phyloP scores from a whole-genome alignment of 2,329 filamentous ascomycete species.

The Cylindrodendrum hubeiense region DNA sequence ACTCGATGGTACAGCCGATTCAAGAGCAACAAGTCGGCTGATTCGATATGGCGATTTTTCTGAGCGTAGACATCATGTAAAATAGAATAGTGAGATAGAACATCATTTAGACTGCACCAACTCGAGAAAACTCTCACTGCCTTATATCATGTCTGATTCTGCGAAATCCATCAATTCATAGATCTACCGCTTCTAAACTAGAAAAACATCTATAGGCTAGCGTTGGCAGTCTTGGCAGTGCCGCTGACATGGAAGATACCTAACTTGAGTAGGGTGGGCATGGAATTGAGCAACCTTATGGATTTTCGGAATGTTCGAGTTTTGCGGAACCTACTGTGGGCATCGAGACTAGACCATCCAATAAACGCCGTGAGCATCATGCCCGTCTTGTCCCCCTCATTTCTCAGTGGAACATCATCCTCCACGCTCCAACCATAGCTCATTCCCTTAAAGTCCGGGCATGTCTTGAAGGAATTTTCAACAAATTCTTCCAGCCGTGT shows the following conservation, averaged over 20 bases:
- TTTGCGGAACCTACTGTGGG: conserved; percentile 52
- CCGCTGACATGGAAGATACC: conserved; percentile 24
- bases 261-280: conserved; percentile 39
- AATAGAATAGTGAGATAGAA: background rate
- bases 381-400: too few species aligned
- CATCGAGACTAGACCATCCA: conserved; percentile 53
- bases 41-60: conserved; percentile 62
- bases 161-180: too few species aligned
- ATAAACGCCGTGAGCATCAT: conserved; percentile 44
- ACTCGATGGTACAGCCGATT: conserved; percentile 58
- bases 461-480: too few species aligned
- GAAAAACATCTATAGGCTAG: too few species aligned
- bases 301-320: conserved; percentile 50
- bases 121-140: background rate
- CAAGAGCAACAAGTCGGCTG: conserved; percentile 54
- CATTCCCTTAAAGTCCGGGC: too few species aligned
- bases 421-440: too few species aligned
- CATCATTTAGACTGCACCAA: background rate
- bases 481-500: too few species aligned
- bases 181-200: background rate
- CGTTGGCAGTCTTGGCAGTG: background rate
- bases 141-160: background rate
- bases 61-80: conserved; percentile 32
- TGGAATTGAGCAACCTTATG: conserved; percentile 38
- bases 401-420: too few species aligned